A percentile compares a stretch with the other conserved stretches of the same genome.
Evolutionary conservation across 2,329 filamentous ascomycete species (phyloP).

Genomic region (Coleophoma eucalyptorum): DNA sequence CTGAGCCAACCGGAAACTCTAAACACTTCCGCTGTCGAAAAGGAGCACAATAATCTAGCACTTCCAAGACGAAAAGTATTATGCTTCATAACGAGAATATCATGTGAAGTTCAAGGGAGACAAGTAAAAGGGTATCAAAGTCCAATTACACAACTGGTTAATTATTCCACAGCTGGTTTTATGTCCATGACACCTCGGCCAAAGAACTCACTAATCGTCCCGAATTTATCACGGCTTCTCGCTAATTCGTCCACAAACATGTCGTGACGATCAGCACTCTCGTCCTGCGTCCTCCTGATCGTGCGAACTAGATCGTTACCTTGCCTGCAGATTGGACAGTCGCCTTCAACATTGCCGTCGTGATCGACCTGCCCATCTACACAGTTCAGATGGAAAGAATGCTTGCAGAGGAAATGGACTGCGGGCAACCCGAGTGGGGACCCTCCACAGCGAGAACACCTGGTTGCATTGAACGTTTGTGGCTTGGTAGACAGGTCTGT

Average conservation of each 20-base stretch:
- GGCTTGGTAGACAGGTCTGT: conserved; percentile 74
- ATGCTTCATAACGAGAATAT: too few species aligned
- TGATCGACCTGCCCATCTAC: conserved; percentile 50
- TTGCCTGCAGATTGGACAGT: conserved; percentile 82
- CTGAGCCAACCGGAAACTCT: too few species aligned
- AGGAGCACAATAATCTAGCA: too few species aligned
- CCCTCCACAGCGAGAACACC: conserved; percentile 78
- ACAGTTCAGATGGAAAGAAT: conserved; percentile 93
- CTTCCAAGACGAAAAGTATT: too few species aligned
- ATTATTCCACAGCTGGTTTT: conserved; percentile 8
- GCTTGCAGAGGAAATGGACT: conserved; percentile 95
- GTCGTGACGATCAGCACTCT: conserved; percentile 83
- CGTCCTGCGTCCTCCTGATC: conserved; percentile 80
- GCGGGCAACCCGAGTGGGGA: conserved; percentile 74
- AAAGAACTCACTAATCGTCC: conserved; percentile 93
- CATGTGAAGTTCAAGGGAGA: too few species aligned
- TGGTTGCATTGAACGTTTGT: conserved; percentile 83
- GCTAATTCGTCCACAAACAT: conserved; percentile 80
- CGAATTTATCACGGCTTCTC: conserved; percentile 77
- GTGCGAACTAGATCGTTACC: conserved; percentile 87
- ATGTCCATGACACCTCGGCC: conserved; percentile 83
- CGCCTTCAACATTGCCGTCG: conserved; percentile 58
- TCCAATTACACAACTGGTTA: too few species aligned
- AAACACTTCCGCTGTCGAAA: too few species aligned
- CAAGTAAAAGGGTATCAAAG: too few species aligned